phyloP scores from a whole-genome alignment of 2,329 filamentous ascomycete genomes.

The Penicillium sumatraense region DNA sequence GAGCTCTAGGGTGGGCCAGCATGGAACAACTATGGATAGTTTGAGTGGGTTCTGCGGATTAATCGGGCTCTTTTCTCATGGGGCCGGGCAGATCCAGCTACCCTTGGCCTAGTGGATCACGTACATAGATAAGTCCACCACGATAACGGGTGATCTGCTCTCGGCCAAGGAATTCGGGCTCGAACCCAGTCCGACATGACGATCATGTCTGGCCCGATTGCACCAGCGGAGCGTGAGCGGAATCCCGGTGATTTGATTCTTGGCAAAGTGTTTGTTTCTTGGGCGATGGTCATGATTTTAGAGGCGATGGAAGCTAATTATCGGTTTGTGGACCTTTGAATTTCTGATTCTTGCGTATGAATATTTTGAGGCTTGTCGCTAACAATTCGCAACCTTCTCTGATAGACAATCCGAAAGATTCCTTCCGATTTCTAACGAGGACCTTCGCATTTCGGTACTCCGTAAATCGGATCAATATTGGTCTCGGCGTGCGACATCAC shows the following conservation, averaged over 20 bases:
- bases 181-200: neutral
- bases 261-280: neutral
- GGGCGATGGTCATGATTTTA: neutral
- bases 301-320: neutral
- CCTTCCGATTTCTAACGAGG: neutral
- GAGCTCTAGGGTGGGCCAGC: neutral
- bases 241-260: neutral
- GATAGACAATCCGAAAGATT: neutral
- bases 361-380: neutral
- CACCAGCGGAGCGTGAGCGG: constrained; percentile 1
- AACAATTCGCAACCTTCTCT: no score
- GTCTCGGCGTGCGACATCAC: neutral
- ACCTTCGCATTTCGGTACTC: neutral
- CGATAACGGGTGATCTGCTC: constrained; percentile 6
- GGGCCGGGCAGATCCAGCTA: neutral
- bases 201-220: neutral
- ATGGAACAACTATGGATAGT: no score
- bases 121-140: constrained; percentile 1
- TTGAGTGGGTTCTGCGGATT: neutral
- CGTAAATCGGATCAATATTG: neutral
- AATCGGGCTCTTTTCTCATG: neutral
- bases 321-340: neutral
- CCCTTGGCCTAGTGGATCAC: neutral
- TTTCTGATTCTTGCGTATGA: neutral
- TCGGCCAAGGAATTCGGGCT: neutral